phyloP scores from a whole-genome alignment of 2,329 filamentous ascomycete genomes.

The Colletotrichum eleusines region DNA sequence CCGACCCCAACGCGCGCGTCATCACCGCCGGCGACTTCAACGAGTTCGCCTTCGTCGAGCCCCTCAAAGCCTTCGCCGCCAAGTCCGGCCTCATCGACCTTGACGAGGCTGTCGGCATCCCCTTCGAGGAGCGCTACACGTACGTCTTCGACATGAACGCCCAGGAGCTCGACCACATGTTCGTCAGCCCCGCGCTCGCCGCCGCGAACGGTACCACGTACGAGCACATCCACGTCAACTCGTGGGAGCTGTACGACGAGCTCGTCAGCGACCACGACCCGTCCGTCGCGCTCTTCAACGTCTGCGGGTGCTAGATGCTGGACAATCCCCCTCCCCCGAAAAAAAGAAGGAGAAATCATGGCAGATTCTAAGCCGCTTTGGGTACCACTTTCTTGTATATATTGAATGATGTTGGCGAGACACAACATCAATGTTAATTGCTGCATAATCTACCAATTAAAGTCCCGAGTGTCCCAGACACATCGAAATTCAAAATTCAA shows the following conservation, averaged over 20 bases:
- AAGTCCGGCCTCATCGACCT: conserved; percentile 70
- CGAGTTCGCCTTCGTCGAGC: conserved; percentile 74
- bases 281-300: conserved; percentile 71
- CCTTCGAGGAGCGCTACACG: conserved; percentile 72
- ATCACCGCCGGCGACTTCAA: conserved; percentile 78
- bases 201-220: conserved; percentile 56
- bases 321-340: too few species aligned
- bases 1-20: conserved; percentile 68
- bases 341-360: background rate
- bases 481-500: background rate
- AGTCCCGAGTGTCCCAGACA: background rate
- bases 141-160: conserved; percentile 78
- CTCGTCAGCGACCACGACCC: conserved; percentile 78
- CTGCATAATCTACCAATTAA: background rate
- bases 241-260: conserved; percentile 70
- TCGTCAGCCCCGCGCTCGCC: conserved; percentile 67
- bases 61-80: conserved; percentile 65
- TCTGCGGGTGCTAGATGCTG: conserved; percentile 59
- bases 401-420: background rate
- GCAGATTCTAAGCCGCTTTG: too few species aligned
- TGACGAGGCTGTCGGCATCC: conserved; percentile 68
- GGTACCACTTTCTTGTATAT: background rate
- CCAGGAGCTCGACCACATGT: conserved; percentile 79
- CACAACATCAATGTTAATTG: conserved; percentile 11
- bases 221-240: conserved; percentile 79